phyloP scores from a whole-genome alignment of 1,139 yeast genomes.

The Tardiomyces digboiensis region DNA sequence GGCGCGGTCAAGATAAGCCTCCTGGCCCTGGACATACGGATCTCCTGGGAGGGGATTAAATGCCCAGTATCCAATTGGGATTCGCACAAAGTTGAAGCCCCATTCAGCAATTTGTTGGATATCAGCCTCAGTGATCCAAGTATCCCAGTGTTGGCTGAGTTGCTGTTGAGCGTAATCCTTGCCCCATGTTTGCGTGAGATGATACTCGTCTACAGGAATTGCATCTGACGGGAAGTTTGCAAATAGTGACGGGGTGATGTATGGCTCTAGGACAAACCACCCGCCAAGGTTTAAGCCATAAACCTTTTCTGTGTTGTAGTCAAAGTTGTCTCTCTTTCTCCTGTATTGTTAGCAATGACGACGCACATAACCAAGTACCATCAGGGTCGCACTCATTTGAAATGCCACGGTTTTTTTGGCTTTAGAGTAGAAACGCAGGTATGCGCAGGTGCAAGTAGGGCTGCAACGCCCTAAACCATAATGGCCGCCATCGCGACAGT shows the following conservation, averaged over 20 bases:
- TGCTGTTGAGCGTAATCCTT: constrained; percentile 41
- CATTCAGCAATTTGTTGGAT: constrained; percentile 44
- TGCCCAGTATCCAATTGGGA: constrained; percentile 98
- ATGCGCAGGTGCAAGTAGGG: no score
- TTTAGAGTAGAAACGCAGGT: no score
- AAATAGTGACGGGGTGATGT: constrained; percentile 77
- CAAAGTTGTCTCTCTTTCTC: no score
- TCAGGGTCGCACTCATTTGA: no score
- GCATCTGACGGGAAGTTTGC: constrained; percentile 36
- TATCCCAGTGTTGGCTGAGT: constrained; percentile 63
- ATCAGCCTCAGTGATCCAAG: constrained; percentile 73
- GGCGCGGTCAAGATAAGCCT: constrained; percentile 60
- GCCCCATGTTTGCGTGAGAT: constrained; percentile 56
- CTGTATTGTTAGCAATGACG: no score
- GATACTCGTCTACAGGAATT: constrained; percentile 82
- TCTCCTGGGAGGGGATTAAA: constrained; percentile 54
- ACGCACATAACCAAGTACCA: no score
- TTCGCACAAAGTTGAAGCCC: constrained; percentile 81
- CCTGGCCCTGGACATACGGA: constrained; percentile 88
- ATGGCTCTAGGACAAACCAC: constrained; percentile 78
- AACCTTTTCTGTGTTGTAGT: constrained; percentile 44
- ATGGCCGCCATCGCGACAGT: no score
- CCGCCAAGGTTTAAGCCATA: constrained; percentile 88
- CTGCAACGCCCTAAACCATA: no score
- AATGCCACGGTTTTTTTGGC: no score